A percentile compares a stretch with the other conserved stretches of the same genome.
Evolutionary conservation across 805 yeast genomes (phyloP).

Genomic region (Sugiyamaella qingdaonensis): DNA sequence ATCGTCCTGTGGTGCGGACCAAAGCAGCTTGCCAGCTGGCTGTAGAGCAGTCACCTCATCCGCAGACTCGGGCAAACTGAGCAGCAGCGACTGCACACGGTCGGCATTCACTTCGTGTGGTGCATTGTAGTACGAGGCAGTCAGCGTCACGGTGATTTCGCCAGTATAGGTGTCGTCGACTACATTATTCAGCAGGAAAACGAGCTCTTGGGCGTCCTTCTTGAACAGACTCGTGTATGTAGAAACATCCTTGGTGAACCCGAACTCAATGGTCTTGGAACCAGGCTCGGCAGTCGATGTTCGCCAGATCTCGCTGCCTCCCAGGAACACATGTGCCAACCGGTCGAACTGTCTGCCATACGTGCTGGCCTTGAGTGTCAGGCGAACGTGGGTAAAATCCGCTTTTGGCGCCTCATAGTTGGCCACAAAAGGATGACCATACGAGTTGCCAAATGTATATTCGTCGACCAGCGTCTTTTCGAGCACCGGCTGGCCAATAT

Average conservation of each 20-base stretch:
- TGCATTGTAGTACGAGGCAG: conserved; percentile 15
- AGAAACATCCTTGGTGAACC: conserved; percentile 63
- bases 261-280: conserved; percentile 29
- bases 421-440: conserved; percentile 30
- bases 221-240: conserved; percentile 49
- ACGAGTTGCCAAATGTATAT: conserved; percentile 34
- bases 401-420: conserved; percentile 31
- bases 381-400: conserved; percentile 34
- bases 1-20: conserved; percentile 2
- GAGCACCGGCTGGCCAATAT: conserved; percentile 3
- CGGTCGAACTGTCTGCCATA: conserved; percentile 38
- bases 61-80: neutral
- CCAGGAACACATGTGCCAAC: conserved; percentile 35
- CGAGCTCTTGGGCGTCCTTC: conserved; percentile 32
- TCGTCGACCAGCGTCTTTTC: conserved; percentile 17
- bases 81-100: neutral
- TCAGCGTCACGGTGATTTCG: conserved; percentile 10
- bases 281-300: conserved; percentile 78
- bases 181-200: conserved; percentile 63
- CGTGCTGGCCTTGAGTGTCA: conserved; percentile 31
- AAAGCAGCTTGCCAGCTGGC: neutral
- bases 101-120: neutral
- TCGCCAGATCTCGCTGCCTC: conserved; percentile 71
- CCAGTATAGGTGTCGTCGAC: conserved; percentile 38
- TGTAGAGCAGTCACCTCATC: conserved; percentile 4